phyloP scores from a whole-genome alignment of 2,329 filamentous ascomycete genomes.

The Westerdykella ornata region DNA sequence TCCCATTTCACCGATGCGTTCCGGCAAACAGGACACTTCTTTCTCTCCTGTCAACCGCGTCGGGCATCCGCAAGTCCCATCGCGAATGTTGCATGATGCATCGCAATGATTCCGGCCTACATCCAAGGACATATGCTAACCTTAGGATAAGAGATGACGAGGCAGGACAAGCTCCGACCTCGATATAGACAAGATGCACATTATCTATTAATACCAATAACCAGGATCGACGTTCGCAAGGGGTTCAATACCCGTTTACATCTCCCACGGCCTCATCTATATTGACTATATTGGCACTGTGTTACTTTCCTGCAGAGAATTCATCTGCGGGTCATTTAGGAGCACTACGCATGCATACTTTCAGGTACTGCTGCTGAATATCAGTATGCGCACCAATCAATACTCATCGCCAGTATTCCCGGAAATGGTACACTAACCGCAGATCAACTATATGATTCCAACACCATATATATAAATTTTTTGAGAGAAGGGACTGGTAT shows the following conservation, averaged over 20 bases:
- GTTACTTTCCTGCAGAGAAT: constrained; percentile 3
- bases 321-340: constrained; percentile 2
- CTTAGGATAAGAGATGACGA: no score
- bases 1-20: no score
- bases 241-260: constrained; percentile 5
- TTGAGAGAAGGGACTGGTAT: not conserved
- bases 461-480: not conserved
- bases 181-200: constrained; percentile 8
- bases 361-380: not conserved
- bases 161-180: not conserved
- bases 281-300: constrained; percentile 1
- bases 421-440: constrained; percentile 8
- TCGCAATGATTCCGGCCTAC: no score
- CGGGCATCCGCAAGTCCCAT: no score
- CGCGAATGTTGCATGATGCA: no score
- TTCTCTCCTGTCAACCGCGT: no score
- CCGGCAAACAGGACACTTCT: no score
- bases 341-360: constrained; percentile 2
- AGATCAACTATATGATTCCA: constrained; percentile 4
- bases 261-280: constrained; percentile 5
- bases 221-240: constrained; percentile 2
- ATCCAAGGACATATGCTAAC: no score
- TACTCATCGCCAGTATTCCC: not conserved
- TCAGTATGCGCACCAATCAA: constrained; percentile 4
- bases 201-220: constrained; percentile 3